Evolutionary conservation across 2,329 filamentous ascomycete species (phyloP), one percentile per base, ranked within the genome.

Genomic region (Talaromyces sp.): DNA sequence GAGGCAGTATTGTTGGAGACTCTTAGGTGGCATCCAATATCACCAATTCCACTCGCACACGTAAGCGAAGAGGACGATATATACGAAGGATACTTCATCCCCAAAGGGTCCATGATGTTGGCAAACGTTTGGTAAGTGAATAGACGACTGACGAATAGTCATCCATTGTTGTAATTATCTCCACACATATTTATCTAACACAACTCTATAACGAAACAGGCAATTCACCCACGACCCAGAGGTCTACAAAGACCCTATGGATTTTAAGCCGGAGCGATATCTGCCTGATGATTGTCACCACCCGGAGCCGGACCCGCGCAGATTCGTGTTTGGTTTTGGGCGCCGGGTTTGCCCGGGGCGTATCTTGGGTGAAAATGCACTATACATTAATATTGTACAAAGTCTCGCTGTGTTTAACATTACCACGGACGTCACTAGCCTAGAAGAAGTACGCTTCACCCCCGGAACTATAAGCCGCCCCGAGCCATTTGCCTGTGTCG

Each of bases 21-120:
- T 18, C 65, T 69, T 56, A 70, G 69, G 64, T 76, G 69, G 75
- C 72, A 76, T 5, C 75, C 76, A 2, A 69, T 77, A 0, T 74
- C 75, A 0, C 78, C 80, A 0, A 67, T 78, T 0, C 78, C 76
- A 0, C 75, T 77, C 2, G 80, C 79, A 1, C 79, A 82, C 59
- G 78, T 78, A 53, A 77, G 82, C 14, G 75, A 82, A 2, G 70
- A 81, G 56, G 84, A 87, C 56, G 85, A 87, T 61, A 74, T 80
- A 10, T 87, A 86, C 67, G 75, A 82, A 23, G 83, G 80, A 34
- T 82, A 84, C 71, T 79, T 81, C 62, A 85, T 87, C 57, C 84
- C 83, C 9, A 81, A 80, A 16, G 85, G 85, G 3, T 78, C 77
- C 7, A 68, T 78, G 28, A 69, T 81, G 7, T 75, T 59, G 27